Evolutionary conservation across 2,329 filamentous ascomycete genomes (phyloP), one percentile per base, ranked within the genome.

Genomic region (Delphinella strobiligena): DNA sequence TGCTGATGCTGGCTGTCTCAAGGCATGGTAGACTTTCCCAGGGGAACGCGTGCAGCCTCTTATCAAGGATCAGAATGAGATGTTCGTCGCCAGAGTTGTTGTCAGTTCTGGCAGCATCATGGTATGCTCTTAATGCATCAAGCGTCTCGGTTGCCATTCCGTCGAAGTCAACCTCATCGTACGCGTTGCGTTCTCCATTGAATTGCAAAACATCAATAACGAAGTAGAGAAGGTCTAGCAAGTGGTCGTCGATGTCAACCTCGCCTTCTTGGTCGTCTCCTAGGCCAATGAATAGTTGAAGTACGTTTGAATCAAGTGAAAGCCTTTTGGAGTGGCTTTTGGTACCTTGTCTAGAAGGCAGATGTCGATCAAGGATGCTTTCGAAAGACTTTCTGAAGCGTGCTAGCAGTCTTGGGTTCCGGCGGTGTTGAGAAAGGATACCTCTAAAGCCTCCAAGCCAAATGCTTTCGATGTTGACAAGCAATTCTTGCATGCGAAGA

Each of bases 131-230:
- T 18, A 98, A 65, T 2, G 87, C 85, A 60, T 95, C 89, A 30
- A 86, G 73, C 0, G 84, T 85, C 51, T 94, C 87, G 30, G 96
- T 72, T 4, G 88, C 78, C 75, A 98, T 93, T 34, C 71, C 66
- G 50, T 98, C 91, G 54, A 96, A 93, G 59, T 96, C 89, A 46
- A 98, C 84, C 62, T 98, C 91, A 51, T 98, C 91, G 60, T 95
- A 95, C 0, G 93, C 91, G 55, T 96, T 98, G 35, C 79, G 75
- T 62, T 98, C 93, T 12, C 91, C 91, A 50, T 94, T 85, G 60
- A 98, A 96, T 56, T 96, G 91, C 2, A 98, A 69, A 37, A 96
- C 88, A 52, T 98, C 91, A 4, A 98, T 80, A 1, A 96, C 83
- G 55, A 96, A 96, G 62, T 95, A 96, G 3, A 98, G 72, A 19